Base-by-base conservation (phyloP, 2,329 filamentous ascomycete species). In the Fusarium sp. region DNA sequence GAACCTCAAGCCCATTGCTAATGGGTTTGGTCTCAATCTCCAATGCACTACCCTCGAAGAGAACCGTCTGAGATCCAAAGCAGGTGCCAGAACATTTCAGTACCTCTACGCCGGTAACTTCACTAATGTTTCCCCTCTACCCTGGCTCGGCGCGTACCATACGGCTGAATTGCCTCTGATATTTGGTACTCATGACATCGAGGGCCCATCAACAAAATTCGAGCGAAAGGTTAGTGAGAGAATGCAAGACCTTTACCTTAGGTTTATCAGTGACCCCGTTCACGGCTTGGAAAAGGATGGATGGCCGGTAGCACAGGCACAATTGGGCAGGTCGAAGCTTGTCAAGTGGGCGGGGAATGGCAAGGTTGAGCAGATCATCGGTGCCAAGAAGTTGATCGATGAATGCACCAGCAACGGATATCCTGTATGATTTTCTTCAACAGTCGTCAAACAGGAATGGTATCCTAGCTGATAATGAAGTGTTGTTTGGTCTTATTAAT, bases 21-120 rank as follows among this genome's bases (percentile, higher is more conserved):
- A 68, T 28, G 62, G 61, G 1, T 74, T 74, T 20, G 14, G 14
- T 7, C 54, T 75, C 4, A 68, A 71, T 20, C 15, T 74, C 0
- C 59, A 75, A 45, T 74, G 72, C n/a, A 73, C 56, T 4, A 68
- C 72, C 5, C 33, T 74, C 36, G 54, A 55, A n/a, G 72, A 74
- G 9, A 45, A 33, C 4, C 57, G 56, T 7, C 39, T 73, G 6
- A 68, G 72, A 3, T 59, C 56, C 10, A n/a, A 61, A 36, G 56
- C 31, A 13, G 72, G 72, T 5, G 69, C 72, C 11, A 67, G 7
- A 18, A 75, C 72, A 0, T 71, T 73, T 8, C 69, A 75, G 14
- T 74, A 75, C 13, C 48, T 73, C 16, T 74, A 75, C 22, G 72
- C 59, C 0, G 72, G 72, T 3, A 74, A 75, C 22, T 74, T 74